Evolutionary conservation across 352 stramenopile genomes (phyloP).

Genomic region (Phytophthora palmivora): DNA sequence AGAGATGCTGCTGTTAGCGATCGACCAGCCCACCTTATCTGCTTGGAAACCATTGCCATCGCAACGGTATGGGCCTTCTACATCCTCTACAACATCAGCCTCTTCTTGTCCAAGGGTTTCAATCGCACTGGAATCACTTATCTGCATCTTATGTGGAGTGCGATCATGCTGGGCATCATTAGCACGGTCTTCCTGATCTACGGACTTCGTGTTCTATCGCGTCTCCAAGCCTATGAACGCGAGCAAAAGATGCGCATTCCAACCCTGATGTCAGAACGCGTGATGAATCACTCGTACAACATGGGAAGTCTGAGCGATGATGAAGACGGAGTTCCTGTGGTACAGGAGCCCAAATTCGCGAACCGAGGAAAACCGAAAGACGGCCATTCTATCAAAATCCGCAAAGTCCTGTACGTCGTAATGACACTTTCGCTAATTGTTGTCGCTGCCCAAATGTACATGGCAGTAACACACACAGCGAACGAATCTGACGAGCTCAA

Average conservation of each 20-base stretch:
- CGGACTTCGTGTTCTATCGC: slow-evolving; percentile 39
- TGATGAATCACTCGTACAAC: slow-evolving; percentile 44
- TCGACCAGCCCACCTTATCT: slow-evolving; percentile 28
- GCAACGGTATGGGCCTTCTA: slow-evolving; percentile 47
- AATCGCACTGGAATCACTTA: slow-evolving; percentile 36
- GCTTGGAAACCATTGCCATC: slow-evolving; percentile 40
- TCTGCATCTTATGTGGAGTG: slow-evolving; percentile 42
- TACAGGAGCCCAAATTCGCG: slow-evolving; percentile 30
- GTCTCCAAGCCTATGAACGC: slow-evolving; percentile 37
- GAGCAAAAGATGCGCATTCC: slow-evolving; percentile 33
- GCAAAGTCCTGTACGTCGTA: slow-evolving; percentile 41
- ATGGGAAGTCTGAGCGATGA: slow-evolving; percentile 39
- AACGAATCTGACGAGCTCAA: slow-evolving; percentile 49
- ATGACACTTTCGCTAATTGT: slow-evolving; percentile 38
- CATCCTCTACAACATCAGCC: slow-evolving; percentile 39
- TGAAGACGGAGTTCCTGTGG: slow-evolving; percentile 35
- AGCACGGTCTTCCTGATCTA: slow-evolving; percentile 49
- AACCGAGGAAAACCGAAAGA: slow-evolving; percentile 25
- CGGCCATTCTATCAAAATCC: slow-evolving; percentile 40
- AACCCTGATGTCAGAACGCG: slow-evolving; percentile 33
- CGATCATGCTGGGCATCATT: slow-evolving; percentile 46
- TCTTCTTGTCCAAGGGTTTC: slow-evolving; percentile 53
- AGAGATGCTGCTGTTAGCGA: slow-evolving; percentile 30
- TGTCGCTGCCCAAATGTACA: slow-evolving; percentile 54
- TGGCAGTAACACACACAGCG: slow-evolving; percentile 39